Percentiles rank a stretch among this genome's conserved stretches.
Evolutionary conservation across 768 basidiomycete species (phyloP).

Genomic region (Mycena filopes): DNA sequence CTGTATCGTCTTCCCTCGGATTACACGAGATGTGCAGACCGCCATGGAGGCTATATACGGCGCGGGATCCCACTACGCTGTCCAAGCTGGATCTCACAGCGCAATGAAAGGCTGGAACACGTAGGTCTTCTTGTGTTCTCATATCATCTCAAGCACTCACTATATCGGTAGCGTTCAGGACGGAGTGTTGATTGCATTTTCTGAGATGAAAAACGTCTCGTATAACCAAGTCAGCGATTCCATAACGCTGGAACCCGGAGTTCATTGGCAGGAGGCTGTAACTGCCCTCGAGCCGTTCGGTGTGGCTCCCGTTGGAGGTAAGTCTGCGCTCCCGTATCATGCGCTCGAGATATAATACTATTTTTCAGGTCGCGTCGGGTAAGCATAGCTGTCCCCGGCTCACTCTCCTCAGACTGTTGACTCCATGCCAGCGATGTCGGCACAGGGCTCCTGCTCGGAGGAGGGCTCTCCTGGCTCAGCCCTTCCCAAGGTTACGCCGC

Average conservation of each 20-base stretch:
- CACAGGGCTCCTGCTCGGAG: slow-evolving; percentile 57
- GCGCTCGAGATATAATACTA: background rate
- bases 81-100: slow-evolving; percentile 54
- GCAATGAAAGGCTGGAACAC: slow-evolving; percentile 53
- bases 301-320: slow-evolving; percentile 53
- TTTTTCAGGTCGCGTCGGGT: slow-evolving; percentile 29
- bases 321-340: background rate
- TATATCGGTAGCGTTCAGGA: slow-evolving; percentile 39
- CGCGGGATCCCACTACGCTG: slow-evolving; percentile 50
- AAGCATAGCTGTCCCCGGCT: background rate
- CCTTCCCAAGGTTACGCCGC: slow-evolving; percentile 52
- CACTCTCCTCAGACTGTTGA: background rate
- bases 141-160: no score
- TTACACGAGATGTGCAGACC: slow-evolving; percentile 43
- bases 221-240: slow-evolving; percentile 49
- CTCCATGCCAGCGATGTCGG: slow-evolving; percentile 47
- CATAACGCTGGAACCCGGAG: slow-evolving; percentile 54
- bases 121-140: slow-evolving; percentile 9
- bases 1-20: slow-evolving; percentile 49
- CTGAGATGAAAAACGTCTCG: slow-evolving; percentile 37
- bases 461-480: slow-evolving; percentile 54
- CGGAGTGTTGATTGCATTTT: slow-evolving; percentile 37
- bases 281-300: slow-evolving; percentile 47
- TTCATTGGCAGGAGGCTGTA: slow-evolving; percentile 55
- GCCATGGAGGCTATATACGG: slow-evolving; percentile 51